Base-by-base conservation (phyloP, 2,329 filamentous ascomycete species). In the Corynespora cassiicola region DNA sequence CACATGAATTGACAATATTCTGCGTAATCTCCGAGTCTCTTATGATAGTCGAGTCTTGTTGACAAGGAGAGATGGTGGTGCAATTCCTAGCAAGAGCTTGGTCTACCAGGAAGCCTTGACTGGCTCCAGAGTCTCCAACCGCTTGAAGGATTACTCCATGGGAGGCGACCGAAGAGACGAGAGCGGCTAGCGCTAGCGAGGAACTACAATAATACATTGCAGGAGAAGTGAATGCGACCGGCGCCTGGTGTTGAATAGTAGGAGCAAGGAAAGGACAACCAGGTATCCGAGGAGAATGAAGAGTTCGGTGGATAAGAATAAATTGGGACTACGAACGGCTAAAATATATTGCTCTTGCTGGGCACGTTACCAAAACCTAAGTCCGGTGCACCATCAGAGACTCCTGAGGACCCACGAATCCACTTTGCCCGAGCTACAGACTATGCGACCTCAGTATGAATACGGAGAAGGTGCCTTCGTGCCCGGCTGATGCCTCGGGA, bases 1-100 rank as follows among this genome's bases (percentile, higher is more conserved):
- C 65, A 34, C 65, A 69, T 2, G 53, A 56, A 42, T 68, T 68
- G 25, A 69, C 65, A 20, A 69, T 66, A 50, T 69, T 69, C 21
- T 65, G 58, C 2, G 35, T 58, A 37, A 69, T 69, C 44, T 68
- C 65, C 2, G 50, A 48, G 39, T 69, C 54, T 7, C 65, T 56
- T 32, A 69, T 66, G 37, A 69, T 66, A 37, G 59, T 61, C 1
- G 61, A 56, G 42, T 69, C 65, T 29, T 66, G 65, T 42, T 69
- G 65, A 49, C 65, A 68, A 23, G 65, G 65, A 29, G 52, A 62
- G 47, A 68, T 68, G 20, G 54, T 61, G 1, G 63, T 68, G 45
- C 64, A 68, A 33, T 68, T 66, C 20, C 65, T 56, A n/a, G 65
- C 63, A 30, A 67, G 45, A 6, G 44, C 47, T 37, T 54, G 52